These are phyloP conservation scores for Petunia hybrid DNA, from an alignment of 305 asterid genomes.

Conservation along the genomic window DNA sequence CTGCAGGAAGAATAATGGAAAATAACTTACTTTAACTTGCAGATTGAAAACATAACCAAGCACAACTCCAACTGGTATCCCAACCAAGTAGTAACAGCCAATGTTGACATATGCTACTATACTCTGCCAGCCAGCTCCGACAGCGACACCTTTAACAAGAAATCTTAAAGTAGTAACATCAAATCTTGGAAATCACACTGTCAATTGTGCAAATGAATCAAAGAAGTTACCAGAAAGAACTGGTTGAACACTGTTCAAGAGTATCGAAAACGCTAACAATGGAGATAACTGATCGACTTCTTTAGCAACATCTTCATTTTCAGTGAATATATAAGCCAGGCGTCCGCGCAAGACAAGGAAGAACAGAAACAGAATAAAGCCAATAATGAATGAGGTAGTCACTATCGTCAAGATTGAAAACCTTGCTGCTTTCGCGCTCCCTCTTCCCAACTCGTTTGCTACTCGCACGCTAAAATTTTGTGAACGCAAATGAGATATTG, in stretches of 20 bases:
- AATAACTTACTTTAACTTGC: constrained; percentile 58
- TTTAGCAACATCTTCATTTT: constrained; percentile 49
- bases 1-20: too few relatives aligned
- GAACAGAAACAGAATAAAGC: constrained; percentile 44
- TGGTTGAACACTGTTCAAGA: constrained; percentile 61
- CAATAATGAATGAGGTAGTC: constrained; percentile 54
- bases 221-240: constrained; percentile 58
- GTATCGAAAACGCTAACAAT: constrained; percentile 60
- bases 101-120: constrained; percentile 67
- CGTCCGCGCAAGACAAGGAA: constrained; percentile 53
- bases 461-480: constrained; percentile 58
- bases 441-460: constrained; percentile 75
- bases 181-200: neutral
- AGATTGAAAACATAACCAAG: constrained; percentile 67
- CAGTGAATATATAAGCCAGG: constrained; percentile 56
- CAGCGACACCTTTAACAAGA: constrained; percentile 58
- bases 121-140: constrained; percentile 80
- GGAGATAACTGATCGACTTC: constrained; percentile 66
- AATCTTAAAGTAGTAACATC: neutral
- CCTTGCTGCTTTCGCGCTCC: constrained; percentile 66
- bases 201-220: neutral
- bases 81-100: constrained; percentile 66
- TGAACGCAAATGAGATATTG: neutral
- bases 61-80: constrained; percentile 65
- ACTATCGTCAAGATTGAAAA: constrained; percentile 60